phyloP scores from a whole-genome alignment of 192 early-diverging fungal genomes.

The Podila epicladia region DNA sequence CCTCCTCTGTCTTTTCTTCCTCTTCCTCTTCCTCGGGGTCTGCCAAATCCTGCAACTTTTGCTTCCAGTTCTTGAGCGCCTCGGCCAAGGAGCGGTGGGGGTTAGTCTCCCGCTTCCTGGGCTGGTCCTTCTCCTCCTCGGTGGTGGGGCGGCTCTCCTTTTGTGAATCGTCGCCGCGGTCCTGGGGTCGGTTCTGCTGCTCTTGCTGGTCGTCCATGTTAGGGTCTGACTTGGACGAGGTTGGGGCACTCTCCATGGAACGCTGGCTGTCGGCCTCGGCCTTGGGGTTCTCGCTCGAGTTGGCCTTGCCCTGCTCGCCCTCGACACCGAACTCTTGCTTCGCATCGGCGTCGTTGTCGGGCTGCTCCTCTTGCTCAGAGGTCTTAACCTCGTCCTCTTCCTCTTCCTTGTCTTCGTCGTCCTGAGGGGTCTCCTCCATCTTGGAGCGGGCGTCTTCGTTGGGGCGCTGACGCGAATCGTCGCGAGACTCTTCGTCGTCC shows the following conservation, averaged over 20 bases:
- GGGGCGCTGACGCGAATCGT: slow-evolving; percentile 41
- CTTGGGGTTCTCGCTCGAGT: slow-evolving; percentile 56
- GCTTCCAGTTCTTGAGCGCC: slow-evolving; percentile 93
- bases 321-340: slow-evolving; percentile 76
- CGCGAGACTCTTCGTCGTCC: slow-evolving; percentile 40
- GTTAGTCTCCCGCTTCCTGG: slow-evolving; percentile 71
- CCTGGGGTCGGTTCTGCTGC: slow-evolving; percentile 50
- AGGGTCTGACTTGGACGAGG: slow-evolving; percentile 41
- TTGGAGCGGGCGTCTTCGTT: slow-evolving; percentile 35
- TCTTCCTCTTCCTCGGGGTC: slow-evolving; percentile 69
- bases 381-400: slow-evolving; percentile 58
- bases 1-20: slow-evolving; percentile 17
- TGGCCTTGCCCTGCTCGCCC: slow-evolving; percentile 68
- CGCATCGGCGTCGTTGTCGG: slow-evolving; percentile 57
- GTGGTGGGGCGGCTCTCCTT: slow-evolving; percentile 43
- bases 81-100: slow-evolving; percentile 93
- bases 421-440: slow-evolving; percentile 27
- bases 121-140: slow-evolving; percentile 52
- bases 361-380: slow-evolving; percentile 56
- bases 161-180: slow-evolving; percentile 49
- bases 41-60: slow-evolving; percentile 79
- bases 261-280: slow-evolving; percentile 65
- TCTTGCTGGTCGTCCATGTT: slow-evolving; percentile 55
- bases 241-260: slow-evolving; percentile 47
- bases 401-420: slow-evolving; percentile 53